A percentile compares a stretch with the other conserved stretches of the same genome.
These are phyloP conservation scores for Trapa bicornis DNA, from an alignment of 345 rosid genomes.

Conservation along the genomic window DNA sequence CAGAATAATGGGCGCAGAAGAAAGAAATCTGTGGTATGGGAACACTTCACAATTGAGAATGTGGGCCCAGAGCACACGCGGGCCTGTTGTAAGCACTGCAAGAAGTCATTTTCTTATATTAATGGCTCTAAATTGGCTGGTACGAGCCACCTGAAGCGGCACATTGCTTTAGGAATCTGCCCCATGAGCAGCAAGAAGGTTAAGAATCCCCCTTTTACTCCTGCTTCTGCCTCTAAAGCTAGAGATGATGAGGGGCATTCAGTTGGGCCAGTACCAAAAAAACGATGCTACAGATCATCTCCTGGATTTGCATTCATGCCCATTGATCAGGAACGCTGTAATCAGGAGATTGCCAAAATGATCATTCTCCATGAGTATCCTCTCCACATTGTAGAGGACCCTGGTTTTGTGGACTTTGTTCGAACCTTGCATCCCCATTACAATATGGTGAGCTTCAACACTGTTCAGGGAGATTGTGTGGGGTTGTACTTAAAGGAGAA, in stretches of 20 bases:
- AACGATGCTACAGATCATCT: slow-evolving; percentile 9
- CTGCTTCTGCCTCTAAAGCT: slow-evolving; percentile 17
- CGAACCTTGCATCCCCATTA: slow-evolving; percentile 64
- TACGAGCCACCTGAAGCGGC: slow-evolving; percentile 96
- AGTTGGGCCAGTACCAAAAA: slow-evolving; percentile 35
- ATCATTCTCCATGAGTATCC: slow-evolving; percentile 82
- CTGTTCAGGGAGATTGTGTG: slow-evolving; percentile 77
- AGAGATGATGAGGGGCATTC: slow-evolving; percentile 13
- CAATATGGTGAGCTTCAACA: slow-evolving; percentile 61
- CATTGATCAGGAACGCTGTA: slow-evolving; percentile 57
- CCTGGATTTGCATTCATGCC: slow-evolving; percentile 23
- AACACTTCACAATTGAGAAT: slow-evolving; percentile 75
- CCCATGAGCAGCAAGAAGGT: slow-evolving; percentile 47
- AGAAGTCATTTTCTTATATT: slow-evolving; percentile 75
- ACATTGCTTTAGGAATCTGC: slow-evolving; percentile 79
- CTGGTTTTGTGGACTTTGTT: slow-evolving; percentile 55
- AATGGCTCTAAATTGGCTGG: slow-evolving; percentile 84
- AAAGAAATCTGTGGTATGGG: slow-evolving; percentile 95
- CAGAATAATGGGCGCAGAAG: slow-evolving; percentile 58
- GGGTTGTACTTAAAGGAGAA: slow-evolving; percentile 61
- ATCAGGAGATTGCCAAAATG: slow-evolving; percentile 75
- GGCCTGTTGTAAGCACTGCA: slow-evolving; percentile 88
- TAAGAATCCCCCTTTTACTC: slow-evolving; percentile 18
- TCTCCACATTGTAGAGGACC: slow-evolving; percentile 71
- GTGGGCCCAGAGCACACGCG: slow-evolving; percentile 56